These are phyloP conservation scores for Pouteria glomerata DNA, from an alignment of 148 eudicot species.

Conservation along the genomic window DNA sequence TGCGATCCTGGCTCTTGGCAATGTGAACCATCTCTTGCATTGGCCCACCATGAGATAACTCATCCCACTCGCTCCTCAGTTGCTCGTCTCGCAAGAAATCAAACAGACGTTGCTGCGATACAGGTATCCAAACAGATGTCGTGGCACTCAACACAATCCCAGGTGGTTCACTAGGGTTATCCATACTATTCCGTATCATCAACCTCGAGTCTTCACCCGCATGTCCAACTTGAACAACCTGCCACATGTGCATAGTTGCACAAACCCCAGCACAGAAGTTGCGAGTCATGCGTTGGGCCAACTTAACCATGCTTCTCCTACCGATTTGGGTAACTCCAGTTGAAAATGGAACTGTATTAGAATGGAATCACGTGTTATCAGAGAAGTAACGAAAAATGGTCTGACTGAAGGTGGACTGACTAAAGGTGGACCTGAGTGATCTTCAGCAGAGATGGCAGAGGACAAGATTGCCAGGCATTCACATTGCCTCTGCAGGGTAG, in stretches of 20 bases:
- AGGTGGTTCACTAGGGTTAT: constrained; percentile 31
- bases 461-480: constrained; percentile 37
- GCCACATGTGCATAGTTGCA: constrained; percentile 34
- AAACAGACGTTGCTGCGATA: constrained; percentile 23
- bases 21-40: constrained; percentile 32
- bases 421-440: constrained; percentile 35
- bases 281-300: constrained; percentile 43
- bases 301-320: constrained; percentile 25
- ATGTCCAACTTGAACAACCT: constrained; percentile 23
- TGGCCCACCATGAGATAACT: constrained; percentile 29
- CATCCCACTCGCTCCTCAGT: constrained; percentile 43
- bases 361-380: background rate
- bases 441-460: constrained; percentile 20
- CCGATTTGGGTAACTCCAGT: constrained; percentile 28
- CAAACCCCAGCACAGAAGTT: constrained; percentile 41
- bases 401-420: background rate
- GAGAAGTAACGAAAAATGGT: constrained; percentile 7
- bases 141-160: constrained; percentile 44
- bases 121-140: constrained; percentile 36
- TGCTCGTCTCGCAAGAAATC: constrained; percentile 36
- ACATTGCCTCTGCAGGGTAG: constrained; percentile 58
- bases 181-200: constrained; percentile 30
- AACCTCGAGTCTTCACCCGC: constrained; percentile 20
- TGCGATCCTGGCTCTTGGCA: constrained; percentile 34
- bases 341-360: background rate